Base-by-base conservation (phyloP, 2,329 filamentous ascomycete genomes). In the Arthrobotrys entomopaga region DNA sequence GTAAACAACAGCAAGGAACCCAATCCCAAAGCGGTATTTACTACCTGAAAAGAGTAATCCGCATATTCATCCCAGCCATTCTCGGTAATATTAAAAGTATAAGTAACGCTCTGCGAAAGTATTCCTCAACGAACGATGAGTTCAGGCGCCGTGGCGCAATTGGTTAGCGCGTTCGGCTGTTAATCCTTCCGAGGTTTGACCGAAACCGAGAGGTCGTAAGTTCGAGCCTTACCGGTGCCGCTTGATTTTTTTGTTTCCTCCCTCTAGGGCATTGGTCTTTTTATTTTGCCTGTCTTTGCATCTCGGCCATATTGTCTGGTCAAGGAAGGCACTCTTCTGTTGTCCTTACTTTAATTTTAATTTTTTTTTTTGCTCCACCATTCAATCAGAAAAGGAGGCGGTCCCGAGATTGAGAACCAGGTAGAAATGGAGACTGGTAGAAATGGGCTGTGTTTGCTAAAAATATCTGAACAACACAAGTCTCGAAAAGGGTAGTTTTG, bases 131-230 rank as follows among this genome's bases (percentile, higher is more conserved):
- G 24, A 24, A 19, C 53, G 53, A 48, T 49, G 16, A 22, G 38
- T 59, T 52, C 46, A 24, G 69, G 69, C 64, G 56, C 49, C 65
- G 65, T 73, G 69, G 69, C 69, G 50, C 69, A 73, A 73, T 46
- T 73, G 69, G 69, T 66, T 73, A 73, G 69, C 69, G 69, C 69
- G 56, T 73, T 65, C 69, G 69, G 61, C 69, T 73, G 69, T 73
- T 73, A 65, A n/a, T 2, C 19, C 19, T 16, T 50, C 46, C 22
- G 29, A 57, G 29, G 42, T 46, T 13, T 40, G 58, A 29, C 15
- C 34, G 61, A 22, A 22, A 73, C 61, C 69, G 69, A 60, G 50
- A 73, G 69, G 69, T 73, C 65, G 69, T 65, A 73, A 73, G 69
- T 73, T 73, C 69, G 61, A 73, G 52, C 69, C 69, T 73, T 73